Base-by-base conservation (phyloP, 805 yeast species). In the Candida hungchunana region DNA sequence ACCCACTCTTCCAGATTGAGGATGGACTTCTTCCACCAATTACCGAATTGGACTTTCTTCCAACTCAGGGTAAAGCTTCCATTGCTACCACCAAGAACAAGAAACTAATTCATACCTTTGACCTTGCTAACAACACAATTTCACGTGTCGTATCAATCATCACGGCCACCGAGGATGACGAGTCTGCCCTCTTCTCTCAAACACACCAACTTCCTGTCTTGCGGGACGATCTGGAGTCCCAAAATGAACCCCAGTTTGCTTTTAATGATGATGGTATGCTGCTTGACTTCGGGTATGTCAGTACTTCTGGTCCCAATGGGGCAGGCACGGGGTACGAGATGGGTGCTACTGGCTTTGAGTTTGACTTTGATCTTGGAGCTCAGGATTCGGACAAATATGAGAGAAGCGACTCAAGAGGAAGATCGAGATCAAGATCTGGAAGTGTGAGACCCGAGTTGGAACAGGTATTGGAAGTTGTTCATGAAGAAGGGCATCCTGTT, bases 1-100 rank as follows among this genome's bases (percentile, higher is more conserved):
- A 67, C 35, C 67, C 66, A 0, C 31, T 46, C 30, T 68, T 67
- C 45, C 51, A 55, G 38, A 57, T 65, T 19, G 55, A 57, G 9
- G 42, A 44, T 14, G 63, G 56, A 3, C 31, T 63, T 6, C 39
- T 61, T 4, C 62, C 63, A 11, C 29, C 55, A 4, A 7, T 48
- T 8, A 38, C 39, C 0, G 43, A 26, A 0, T 31, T 54, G 18
- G 52, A 47, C 15, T 48, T 53, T 37, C 37, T 48, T 5, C 22
- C 10, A 9, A 25, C 29, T 2, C 25, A 17, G 5, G 14, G 9
- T 11, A 31, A 36, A 4, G 28, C 13, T 5, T 16, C 24, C 11
- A 9, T 9, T 12, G 12, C 24, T 21, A 25, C 27, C 10, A 18
- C 16, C 7, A 18, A 26, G n/a, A 25, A 34, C n/a, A 39, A 32